Evolutionary conservation across 305 asterid genomes (phyloP).

Genomic region (Fraxinus nigra): DNA sequence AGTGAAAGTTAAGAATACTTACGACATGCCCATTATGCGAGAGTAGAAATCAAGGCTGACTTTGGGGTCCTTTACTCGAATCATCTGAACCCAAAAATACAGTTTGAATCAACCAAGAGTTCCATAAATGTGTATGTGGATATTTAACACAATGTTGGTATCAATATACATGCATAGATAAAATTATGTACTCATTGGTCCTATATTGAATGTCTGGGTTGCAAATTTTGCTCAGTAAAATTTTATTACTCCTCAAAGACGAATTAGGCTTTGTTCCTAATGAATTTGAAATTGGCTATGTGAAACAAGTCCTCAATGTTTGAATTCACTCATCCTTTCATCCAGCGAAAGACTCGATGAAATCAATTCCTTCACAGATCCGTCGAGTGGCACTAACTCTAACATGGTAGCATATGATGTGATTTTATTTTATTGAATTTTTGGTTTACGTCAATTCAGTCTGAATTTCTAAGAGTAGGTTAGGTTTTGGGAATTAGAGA

Average conservation of each 20-base stretch:
- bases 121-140: neutral
- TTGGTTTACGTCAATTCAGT: neutral
- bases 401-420: neutral
- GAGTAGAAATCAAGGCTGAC: slow-evolving; percentile 95
- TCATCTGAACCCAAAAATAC: slow-evolving; percentile 58
- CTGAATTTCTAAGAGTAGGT: neutral
- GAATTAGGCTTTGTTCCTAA: neutral
- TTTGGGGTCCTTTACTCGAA: slow-evolving; percentile 90
- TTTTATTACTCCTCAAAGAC: neutral
- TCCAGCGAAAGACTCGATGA: neutral
- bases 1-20: slow-evolving; percentile 39
- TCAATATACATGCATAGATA: neutral
- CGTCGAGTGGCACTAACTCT: neutral
- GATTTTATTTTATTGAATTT: neutral
- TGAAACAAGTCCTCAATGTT: neutral
- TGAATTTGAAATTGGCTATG: neutral
- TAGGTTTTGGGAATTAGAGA: neutral
- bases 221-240: neutral
- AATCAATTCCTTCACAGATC: neutral
- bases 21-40: slow-evolving; percentile 90
- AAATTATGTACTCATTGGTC: neutral
- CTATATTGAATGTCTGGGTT: neutral
- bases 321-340: neutral
- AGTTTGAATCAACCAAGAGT: slow-evolving; percentile 21
- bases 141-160: neutral